Conservation (phyloP, 768 basidiomycete genomes). For the Pleurotus salmoneostramineus region DNA sequence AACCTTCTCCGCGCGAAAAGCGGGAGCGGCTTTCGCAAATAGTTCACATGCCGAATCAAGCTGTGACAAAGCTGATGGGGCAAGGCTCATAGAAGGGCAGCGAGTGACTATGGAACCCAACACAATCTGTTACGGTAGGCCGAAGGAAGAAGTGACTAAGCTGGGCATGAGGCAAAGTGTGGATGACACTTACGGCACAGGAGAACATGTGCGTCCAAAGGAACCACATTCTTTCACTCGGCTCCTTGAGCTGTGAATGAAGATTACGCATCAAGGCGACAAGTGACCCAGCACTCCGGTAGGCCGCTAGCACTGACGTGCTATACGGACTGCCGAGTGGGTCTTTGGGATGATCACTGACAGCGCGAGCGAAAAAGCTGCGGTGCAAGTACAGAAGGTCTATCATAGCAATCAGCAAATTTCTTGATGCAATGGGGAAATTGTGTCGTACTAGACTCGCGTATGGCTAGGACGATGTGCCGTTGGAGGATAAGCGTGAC, state of each 20-base stretch:
- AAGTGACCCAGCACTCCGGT: conserved; percentile 67
- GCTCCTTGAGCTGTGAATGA: conserved; percentile 58
- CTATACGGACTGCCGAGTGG: conserved; percentile 71
- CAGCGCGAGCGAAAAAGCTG: conserved; percentile 70
- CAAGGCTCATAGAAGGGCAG: conserved; percentile 76
- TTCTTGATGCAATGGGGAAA: not conserved
- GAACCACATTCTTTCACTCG: conserved; percentile 64
- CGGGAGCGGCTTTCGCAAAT: conserved; percentile 64
- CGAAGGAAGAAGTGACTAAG: conserved; percentile 1
- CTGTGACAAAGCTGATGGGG: conserved; percentile 69
- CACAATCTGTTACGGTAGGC: conserved; percentile 43
- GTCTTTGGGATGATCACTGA: conserved; percentile 71
- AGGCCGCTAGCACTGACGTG: conserved; percentile 70
- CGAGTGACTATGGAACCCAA: conserved; percentile 74
- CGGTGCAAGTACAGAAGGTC: conserved; percentile 70
- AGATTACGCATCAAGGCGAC: conserved; percentile 69
- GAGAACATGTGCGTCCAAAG: conserved; percentile 63
- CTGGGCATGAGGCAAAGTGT: not conserved
- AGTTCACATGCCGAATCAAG: conserved; percentile 73
- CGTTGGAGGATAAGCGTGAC: conserved; percentile 56
- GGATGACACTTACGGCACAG: conserved; percentile 47
- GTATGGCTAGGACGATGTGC: conserved; percentile 64
- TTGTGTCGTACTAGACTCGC: conserved; percentile 58
- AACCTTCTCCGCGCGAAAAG: conserved; percentile 62
- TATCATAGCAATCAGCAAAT: conserved; percentile 18